Conservation (phyloP, 2,329 filamentous ascomycete genomes). For the Colletotrichum chlorophyti region DNA sequence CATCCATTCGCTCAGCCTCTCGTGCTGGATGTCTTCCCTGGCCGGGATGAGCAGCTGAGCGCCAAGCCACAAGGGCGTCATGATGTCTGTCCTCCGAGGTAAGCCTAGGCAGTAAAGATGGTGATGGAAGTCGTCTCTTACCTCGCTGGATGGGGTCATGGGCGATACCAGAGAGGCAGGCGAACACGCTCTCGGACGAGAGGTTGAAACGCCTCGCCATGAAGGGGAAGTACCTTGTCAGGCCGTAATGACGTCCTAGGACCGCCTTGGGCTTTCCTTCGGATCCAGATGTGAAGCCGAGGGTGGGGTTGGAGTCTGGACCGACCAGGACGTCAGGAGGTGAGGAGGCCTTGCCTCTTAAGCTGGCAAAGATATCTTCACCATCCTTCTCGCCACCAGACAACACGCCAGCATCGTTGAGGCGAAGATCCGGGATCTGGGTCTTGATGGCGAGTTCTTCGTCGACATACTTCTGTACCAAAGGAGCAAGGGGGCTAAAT, state of each 20-base stretch:
- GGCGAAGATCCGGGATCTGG: conserved; percentile 74
- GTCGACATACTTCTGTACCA: conserved; percentile 70
- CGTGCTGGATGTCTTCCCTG: conserved; percentile 82
- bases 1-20: conserved; percentile 90
- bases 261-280: conserved; percentile 61
- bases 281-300: conserved; percentile 76
- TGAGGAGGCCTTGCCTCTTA: conserved; percentile 56
- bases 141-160: conserved; percentile 70
- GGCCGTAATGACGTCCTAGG: conserved; percentile 82
- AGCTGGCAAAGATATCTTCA: conserved; percentile 69
- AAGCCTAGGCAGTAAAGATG: not conserved
- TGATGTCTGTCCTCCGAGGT: conserved; percentile 65
- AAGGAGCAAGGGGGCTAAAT: conserved; percentile 53
- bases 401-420: conserved; percentile 75
- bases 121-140: conserved; percentile 58
- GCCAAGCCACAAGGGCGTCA: conserved; percentile 85
- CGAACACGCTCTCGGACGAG: not conserved
- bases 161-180: conserved; percentile 44
- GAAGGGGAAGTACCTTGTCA: conserved; percentile 90
- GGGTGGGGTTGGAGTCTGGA: conserved; percentile 81
- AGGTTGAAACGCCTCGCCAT: conserved; percentile 86
- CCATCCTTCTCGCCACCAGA: conserved; percentile 72
- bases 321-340: conserved; percentile 80
- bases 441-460: conserved; percentile 76
- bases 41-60: conserved; percentile 14